Percentiles rank a stretch among this genome's conserved stretches.
These are phyloP conservation scores for Roridomyces roridus DNA, from an alignment of 768 basidiomycete genomes.

Conservation along the genomic window DNA sequence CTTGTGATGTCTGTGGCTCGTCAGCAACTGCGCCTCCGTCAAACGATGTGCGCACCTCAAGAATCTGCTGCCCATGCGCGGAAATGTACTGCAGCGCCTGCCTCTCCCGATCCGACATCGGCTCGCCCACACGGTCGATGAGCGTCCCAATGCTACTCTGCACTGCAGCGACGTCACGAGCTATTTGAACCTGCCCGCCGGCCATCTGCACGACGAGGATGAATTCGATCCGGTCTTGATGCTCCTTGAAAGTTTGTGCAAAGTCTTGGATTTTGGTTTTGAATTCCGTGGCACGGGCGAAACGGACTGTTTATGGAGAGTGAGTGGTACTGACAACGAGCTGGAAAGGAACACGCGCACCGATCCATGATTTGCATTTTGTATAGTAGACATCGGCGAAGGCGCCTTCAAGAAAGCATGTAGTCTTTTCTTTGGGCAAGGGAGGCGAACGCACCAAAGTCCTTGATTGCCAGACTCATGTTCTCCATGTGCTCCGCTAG, in stretches of 20 bases:
- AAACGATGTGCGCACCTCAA: neutral
- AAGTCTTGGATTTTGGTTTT: slow-evolving; percentile 18
- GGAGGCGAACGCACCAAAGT: slow-evolving; percentile 7
- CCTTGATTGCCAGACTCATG: slow-evolving; percentile 6
- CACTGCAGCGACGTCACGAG: neutral
- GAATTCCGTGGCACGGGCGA: neutral
- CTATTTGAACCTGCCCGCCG: slow-evolving; percentile 2
- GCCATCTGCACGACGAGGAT: slow-evolving; percentile 14
- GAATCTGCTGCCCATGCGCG: neutral
- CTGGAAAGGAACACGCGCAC: neutral
- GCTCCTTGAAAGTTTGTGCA: slow-evolving; percentile 7
- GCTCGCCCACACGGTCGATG: neutral
- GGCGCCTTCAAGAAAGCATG: neutral
- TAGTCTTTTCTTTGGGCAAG: neutral
- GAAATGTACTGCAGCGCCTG: neutral
- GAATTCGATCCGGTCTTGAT: slow-evolving; percentile 6
- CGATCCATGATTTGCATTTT: slow-evolving; percentile 12
- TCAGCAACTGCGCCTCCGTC: too few relatives aligned
- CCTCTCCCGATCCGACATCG: neutral
- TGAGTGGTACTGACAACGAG: neutral
- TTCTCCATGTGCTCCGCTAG: neutral
- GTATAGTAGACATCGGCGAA: slow-evolving; percentile 11
- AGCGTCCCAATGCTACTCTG: neutral
- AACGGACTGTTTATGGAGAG: neutral
- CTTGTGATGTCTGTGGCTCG: neutral